Base-by-base conservation (phyloP, 2,329 filamentous ascomycete species). In the Penicillium italicum region DNA sequence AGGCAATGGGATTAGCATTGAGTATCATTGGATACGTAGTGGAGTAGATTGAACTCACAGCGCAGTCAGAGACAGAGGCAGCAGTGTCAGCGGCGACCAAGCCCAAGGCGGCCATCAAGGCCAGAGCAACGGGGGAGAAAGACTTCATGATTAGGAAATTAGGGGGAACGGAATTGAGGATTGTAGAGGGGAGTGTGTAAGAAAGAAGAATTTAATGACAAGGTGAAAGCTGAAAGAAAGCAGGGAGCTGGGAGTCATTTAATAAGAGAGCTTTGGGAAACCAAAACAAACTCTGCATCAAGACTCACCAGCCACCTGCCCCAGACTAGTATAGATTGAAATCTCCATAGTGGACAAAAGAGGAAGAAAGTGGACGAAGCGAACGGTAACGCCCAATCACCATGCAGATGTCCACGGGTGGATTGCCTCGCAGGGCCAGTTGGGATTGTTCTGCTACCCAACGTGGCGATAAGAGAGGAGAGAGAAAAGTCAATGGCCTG, bases 41-140 rank as follows among this genome's bases (percentile, higher is more conserved):
- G 4, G 14, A n/a, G 6, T 4, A 9, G 1, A 10, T 22, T 4
- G 9, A 11, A 38, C 69, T 56, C 65, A 72, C 69, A 36, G 70
- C 69, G 58, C 69, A 72, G 9, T 71, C 57, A 30, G 64, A 62
- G 42, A 62, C 59, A n/a, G 66, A 62, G 43, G 62, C 59, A n/a
- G 66, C 66, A 6, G 64, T 14, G 12, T 65, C 62, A 31, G 61
- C 61, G 14, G 68, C 69, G 45, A 59, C 67, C 49, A 66, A 53
- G 59, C 63, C 63, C 50, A 63, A 54, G 22, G 66, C 59, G 44
- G 68, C 68, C 63, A 71, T 52, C 51, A 72, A 42, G 55, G 64
- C 66, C 49, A 72, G 48, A 49, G 65, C 64, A 53, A 71, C 34
- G 18, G 55, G 56, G 8, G 67, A 59, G 62, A 70, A 62, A 33